Evolutionary conservation across 1,284 basidiomycete genomes (phyloP).

Genomic region (Papiliotrema nemorosa): DNA sequence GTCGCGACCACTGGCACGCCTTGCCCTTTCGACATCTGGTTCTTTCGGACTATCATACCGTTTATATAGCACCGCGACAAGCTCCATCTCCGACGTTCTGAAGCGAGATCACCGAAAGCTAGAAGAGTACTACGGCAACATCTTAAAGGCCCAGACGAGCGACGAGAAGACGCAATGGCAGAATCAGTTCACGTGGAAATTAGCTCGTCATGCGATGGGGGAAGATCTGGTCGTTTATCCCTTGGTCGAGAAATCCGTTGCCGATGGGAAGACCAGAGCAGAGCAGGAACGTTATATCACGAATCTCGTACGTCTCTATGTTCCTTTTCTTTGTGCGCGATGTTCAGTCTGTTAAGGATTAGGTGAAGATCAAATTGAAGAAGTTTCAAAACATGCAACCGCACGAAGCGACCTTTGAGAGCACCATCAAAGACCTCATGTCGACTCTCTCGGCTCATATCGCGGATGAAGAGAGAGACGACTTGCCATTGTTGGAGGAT

Average conservation of each 20-base stretch:
- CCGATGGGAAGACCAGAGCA: constrained; percentile 56
- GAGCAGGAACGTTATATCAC: constrained; percentile 62
- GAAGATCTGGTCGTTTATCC: constrained; percentile 65
- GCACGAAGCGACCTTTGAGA: constrained; percentile 53
- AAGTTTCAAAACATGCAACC: constrained; percentile 42
- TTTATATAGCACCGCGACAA: constrained; percentile 6
- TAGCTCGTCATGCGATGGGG: constrained; percentile 53
- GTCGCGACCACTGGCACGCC: no score
- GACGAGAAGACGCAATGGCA: constrained; percentile 55
- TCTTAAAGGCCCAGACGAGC: constrained; percentile 10
- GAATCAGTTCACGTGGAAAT: constrained; percentile 42
- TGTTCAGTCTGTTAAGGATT: no score
- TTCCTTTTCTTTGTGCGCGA: not conserved
- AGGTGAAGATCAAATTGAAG: constrained; percentile 20
- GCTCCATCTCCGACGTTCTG: constrained; percentile 20
- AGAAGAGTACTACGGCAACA: constrained; percentile 54
- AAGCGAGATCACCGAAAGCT: constrained; percentile 26
- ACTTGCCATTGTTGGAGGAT: constrained; percentile 19
- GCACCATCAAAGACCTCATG: constrained; percentile 53
- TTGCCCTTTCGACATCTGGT: no score
- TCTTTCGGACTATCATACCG: no score
- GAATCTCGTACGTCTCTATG: constrained; percentile 50
- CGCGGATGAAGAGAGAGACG: constrained; percentile 18
- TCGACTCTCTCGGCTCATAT: constrained; percentile 44
- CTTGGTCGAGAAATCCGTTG: constrained; percentile 60